Evolutionary conservation across 202 grass and related monocot species (phyloP).

Genomic region (Carex arenaria): DNA sequence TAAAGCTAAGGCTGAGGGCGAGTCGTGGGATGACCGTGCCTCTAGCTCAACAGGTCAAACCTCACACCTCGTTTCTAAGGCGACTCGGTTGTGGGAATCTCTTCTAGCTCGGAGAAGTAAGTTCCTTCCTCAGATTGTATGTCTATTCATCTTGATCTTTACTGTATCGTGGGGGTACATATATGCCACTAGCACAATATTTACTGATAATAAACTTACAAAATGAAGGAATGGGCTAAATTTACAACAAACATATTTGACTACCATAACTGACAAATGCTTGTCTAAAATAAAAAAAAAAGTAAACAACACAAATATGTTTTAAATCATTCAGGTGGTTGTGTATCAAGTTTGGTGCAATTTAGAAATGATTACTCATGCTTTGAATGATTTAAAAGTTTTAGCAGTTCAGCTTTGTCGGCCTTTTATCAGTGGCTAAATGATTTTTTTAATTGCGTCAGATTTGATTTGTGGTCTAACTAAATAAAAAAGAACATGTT

Average conservation of each 20-base stretch:
- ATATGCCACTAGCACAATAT: background rate
- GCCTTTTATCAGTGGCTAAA: background rate
- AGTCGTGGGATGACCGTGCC: slow-evolving; percentile 79
- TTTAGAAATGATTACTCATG: background rate
- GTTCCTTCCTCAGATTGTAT: background rate
- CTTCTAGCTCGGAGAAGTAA: slow-evolving; percentile 94
- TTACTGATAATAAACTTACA: background rate
- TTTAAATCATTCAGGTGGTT: background rate
- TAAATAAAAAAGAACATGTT: background rate
- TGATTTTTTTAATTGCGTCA: background rate
- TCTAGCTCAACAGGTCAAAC: slow-evolving; percentile 79
- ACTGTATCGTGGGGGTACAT: background rate
- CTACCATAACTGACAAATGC: background rate
- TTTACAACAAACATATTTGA: background rate
- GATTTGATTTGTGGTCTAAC: background rate
- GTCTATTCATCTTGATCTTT: slow-evolving; percentile 13
- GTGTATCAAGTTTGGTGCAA: background rate
- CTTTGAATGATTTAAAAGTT: background rate
- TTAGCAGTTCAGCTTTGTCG: background rate
- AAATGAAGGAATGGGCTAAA: background rate
- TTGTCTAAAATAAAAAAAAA: background rate
- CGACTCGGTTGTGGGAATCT: slow-evolving; percentile 92
- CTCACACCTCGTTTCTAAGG: slow-evolving; percentile 86
- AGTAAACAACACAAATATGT: background rate
- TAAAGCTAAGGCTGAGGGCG: slow-evolving; percentile 91